Evolutionary conservation across 345 rosid genomes (phyloP).

Genomic region (Gossypium ekmanianum): DNA sequence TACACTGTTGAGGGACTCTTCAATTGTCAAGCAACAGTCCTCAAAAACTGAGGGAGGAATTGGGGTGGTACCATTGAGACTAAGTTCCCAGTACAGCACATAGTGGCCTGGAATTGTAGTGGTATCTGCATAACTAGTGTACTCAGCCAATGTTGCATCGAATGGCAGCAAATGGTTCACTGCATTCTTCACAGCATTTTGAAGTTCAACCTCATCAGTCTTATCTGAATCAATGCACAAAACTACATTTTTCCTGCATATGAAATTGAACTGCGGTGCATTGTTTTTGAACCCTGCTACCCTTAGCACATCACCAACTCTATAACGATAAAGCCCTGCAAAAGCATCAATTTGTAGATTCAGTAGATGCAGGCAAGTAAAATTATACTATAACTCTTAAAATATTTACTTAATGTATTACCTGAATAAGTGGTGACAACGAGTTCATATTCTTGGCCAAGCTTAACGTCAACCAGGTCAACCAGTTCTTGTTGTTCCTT

Average conservation of each 20-base stretch:
- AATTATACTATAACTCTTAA: background rate
- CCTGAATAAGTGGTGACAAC: slow-evolving; percentile 99
- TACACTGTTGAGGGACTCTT: slow-evolving; percentile 88
- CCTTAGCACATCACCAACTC: slow-evolving; percentile 95
- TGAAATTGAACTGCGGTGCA: slow-evolving; percentile 87
- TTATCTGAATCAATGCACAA: slow-evolving; percentile 90
- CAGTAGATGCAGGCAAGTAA: background rate
- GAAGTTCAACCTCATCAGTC: slow-evolving; percentile 97
- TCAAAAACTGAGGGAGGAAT: slow-evolving; percentile 86
- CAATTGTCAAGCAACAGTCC: slow-evolving; percentile 86
- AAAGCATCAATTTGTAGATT: background rate
- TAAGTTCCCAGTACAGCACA: slow-evolving; percentile 86
- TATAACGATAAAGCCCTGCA: slow-evolving; percentile 75
- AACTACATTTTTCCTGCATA: slow-evolving; percentile 90
- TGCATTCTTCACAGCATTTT: slow-evolving; percentile 81
- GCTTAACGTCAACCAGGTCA: slow-evolving; percentile 91
- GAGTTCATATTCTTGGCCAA: slow-evolving; percentile 91
- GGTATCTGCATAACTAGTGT: slow-evolving; percentile 89
- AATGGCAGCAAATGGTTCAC: slow-evolving; percentile 75
- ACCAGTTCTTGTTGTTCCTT: slow-evolving; percentile 78
- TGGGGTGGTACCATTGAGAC: slow-evolving; percentile 60
- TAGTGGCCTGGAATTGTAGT: slow-evolving; percentile 78
- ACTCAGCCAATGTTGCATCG: slow-evolving; percentile 70
- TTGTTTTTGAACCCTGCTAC: slow-evolving; percentile 97
- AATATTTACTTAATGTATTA: slow-evolving; percentile 21